Conservation (phyloP, 495 filamentous ascomycete species). For the Cudoniella acicularis region DNA sequence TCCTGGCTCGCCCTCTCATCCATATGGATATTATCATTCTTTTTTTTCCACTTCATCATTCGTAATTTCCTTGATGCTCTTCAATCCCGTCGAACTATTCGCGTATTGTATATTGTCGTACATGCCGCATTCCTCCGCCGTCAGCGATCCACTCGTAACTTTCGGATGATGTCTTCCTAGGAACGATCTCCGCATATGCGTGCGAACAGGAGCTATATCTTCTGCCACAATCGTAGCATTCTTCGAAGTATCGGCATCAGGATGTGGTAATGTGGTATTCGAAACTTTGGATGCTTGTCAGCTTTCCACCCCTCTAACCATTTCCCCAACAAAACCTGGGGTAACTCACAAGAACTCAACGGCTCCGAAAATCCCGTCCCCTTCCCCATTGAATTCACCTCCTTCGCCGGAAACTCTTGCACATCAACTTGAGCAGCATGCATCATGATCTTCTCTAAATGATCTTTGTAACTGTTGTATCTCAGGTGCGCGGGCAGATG, state of each 20-base stretch:
- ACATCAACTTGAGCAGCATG: neutral
- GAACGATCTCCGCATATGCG: slow-evolving; percentile 2
- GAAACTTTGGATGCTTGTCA: slow-evolving; percentile 10
- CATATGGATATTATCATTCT: neutral
- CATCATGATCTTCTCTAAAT: neutral
- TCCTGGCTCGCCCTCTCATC: neutral
- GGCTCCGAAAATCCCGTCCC: slow-evolving; percentile 25
- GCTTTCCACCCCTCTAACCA: neutral
- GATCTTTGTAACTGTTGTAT: neutral
- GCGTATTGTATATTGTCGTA: slow-evolving; percentile 20
- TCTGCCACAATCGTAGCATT: slow-evolving; percentile 23
- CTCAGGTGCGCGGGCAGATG: neutral
- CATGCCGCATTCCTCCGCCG: neutral
- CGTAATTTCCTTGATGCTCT: neutral
- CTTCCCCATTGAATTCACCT: neutral
- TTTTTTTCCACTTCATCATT: neutral
- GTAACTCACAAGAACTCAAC: slow-evolving; percentile 16
- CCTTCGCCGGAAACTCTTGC: neutral
- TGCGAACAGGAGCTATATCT: slow-evolving; percentile 2
- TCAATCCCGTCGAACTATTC: slow-evolving; percentile 9
- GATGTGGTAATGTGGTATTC: slow-evolving; percentile 27
- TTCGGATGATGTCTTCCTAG: slow-evolving; percentile 6
- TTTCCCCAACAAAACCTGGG: neutral
- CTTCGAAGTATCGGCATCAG: slow-evolving; percentile 24
- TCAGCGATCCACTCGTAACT: neutral